A percentile compares a stretch with the other conserved stretches of the same genome.
Conservation (phyloP, 225 moss, liverwort and hornwort species). For the Physcomitrellopsis africana region DNA sequence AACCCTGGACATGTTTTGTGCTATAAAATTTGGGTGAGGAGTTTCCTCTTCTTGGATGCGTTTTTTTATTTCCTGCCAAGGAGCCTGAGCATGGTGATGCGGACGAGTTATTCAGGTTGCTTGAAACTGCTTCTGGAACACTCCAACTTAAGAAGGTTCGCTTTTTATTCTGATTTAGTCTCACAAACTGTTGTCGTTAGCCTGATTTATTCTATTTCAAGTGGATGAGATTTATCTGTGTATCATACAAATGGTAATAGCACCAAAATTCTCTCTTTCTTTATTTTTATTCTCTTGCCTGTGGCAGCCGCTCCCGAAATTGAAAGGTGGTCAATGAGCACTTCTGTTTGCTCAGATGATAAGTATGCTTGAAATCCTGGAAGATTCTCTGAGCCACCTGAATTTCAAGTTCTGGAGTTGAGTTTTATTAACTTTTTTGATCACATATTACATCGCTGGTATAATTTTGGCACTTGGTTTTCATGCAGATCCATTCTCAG, state of each 20-base stretch:
- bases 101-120: slow-evolving; percentile 50
- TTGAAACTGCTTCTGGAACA: slow-evolving; percentile 82
- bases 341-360: slow-evolving; percentile 79
- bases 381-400: slow-evolving; percentile 69
- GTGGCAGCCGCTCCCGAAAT: slow-evolving; percentile 72
- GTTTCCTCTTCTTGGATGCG: slow-evolving; percentile 38
- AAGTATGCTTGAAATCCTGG: slow-evolving; percentile 81
- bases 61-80: slow-evolving; percentile 73
- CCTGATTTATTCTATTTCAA: not conserved
- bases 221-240: slow-evolving; percentile 14
- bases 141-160: slow-evolving; percentile 84
- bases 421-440: slow-evolving; percentile 20
- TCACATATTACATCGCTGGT: not conserved
- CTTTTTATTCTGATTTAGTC: not conserved
- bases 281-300: slow-evolving; percentile 19
- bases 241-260: not conserved
- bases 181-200: not conserved
- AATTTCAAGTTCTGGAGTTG: slow-evolving; percentile 67
- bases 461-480: slow-evolving; percentile 9
- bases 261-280: not conserved
- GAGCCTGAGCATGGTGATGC: slow-evolving; percentile 53
- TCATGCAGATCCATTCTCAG: not conserved
- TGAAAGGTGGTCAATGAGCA: slow-evolving; percentile 73
- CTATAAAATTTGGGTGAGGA: slow-evolving; percentile 9
- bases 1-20: not conserved